Base-by-base conservation (phyloP, 768 basidiomycete genomes). In the Rhizopogon roseolus region DNA sequence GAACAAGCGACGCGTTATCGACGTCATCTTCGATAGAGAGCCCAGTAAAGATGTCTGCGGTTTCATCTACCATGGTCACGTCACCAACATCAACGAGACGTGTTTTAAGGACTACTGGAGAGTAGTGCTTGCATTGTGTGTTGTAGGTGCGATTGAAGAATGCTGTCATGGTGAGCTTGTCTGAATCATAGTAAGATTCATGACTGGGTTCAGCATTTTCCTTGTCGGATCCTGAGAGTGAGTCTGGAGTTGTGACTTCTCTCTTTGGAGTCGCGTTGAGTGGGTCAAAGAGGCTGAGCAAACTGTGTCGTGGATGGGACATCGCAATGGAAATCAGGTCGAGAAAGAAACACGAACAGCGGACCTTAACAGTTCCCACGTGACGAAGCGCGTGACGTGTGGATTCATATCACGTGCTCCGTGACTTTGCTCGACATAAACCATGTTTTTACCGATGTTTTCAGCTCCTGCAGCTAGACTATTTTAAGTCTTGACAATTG, bases 81-180 rank as follows among this genome's bases (percentile, higher is more conserved):
- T 65, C 64, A 9, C 61, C 68, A 34, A 65, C 57, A 56, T 71
- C 70, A 44, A 71, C 65, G 40, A 71, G 65, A 48, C 64, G 66
- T 28, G 57, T 62, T 38, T 22, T 50, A 13, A 64, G 60, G 1
- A 60, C 62, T 29, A 60, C 57, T n/a, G 61, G 54, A 5, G 50
- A 46, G 38, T 52, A 34, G 27, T 56, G 41, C 40, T 61, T 60
- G 13, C n/a, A 43, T 22, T 57, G 53, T 0, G 34, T 40, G 7
- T 56, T 61, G 37, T 65, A 67, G 4, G 61, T 54, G 8, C 68
- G 60, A 52, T 64, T 69, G 56, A 71, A 70, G 49, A 69, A 71
- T 3, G 61, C 53, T n/a, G 67, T 70, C 58, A 58, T 71, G 56
- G 63, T 71, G 64, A 63, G 68, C 60, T 65, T 69, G 66, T 71